Conservation (phyloP, 1,139 yeast genomes). For the Chernovozyma sophiae-reginae region DNA sequence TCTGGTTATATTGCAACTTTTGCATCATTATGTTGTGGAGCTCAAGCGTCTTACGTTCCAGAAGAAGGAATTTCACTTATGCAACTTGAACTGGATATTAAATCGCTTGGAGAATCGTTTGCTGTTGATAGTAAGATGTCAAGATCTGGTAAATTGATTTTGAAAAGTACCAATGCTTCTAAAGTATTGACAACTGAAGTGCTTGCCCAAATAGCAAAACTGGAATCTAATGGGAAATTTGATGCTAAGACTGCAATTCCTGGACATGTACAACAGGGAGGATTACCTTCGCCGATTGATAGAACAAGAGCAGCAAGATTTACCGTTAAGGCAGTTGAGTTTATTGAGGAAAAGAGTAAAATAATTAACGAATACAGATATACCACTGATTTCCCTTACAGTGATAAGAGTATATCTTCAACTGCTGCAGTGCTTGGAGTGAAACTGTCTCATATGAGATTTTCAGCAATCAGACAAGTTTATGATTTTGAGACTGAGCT, state of each 20-base stretch:
- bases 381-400: conserved; percentile 30
- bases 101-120: conserved; percentile 52
- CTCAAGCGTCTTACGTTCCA: conserved; percentile 73
- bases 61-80: conserved; percentile 60
- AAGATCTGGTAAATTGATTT: conserved; percentile 75
- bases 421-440: conserved; percentile 90
- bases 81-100: conserved; percentile 60
- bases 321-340: conserved; percentile 84
- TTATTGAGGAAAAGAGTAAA: conserved; percentile 55
- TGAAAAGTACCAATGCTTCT: conserved; percentile 85
- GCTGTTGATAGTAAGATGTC: conserved; percentile 56
- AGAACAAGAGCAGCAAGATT: conserved; percentile 88
- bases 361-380: conserved; percentile 21
- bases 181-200: conserved; percentile 75
- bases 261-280: conserved; percentile 98
- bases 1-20: conserved; percentile 74
- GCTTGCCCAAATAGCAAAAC: conserved; percentile 76
- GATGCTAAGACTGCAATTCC: conserved; percentile 96
- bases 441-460: conserved; percentile 70
- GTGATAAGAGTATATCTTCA: conserved; percentile 31
- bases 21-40: conserved; percentile 67
- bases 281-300: conserved; percentile 91
- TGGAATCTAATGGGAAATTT: conserved; percentile 70
- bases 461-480: conserved; percentile 68
- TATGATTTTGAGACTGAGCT: conserved; percentile 86